Evolutionary conservation across 805 yeast genomes (phyloP).

Genomic region (Candida berthetii): DNA sequence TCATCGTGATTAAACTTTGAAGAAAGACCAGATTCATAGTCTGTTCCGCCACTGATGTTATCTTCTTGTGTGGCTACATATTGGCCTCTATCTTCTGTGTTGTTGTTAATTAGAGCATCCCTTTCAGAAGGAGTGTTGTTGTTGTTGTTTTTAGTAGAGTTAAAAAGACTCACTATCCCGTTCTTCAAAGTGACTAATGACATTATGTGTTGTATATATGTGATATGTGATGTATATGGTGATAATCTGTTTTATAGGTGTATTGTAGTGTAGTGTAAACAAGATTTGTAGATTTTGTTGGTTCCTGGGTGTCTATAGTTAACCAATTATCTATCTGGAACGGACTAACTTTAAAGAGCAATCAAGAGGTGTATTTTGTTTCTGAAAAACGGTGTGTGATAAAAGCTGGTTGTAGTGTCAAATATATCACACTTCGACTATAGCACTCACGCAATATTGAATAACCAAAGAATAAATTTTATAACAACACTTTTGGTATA

Average conservation of each 20-base stretch:
- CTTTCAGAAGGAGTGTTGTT: not conserved
- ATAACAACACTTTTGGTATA: too few relatives aligned
- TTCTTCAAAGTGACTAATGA: conserved; percentile 19
- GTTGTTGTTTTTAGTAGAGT: not conserved
- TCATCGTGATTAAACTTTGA: conserved; percentile 5
- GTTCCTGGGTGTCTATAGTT: too few relatives aligned
- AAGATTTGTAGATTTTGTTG: too few relatives aligned
- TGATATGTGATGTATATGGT: not conserved
- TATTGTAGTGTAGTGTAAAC: too few relatives aligned
- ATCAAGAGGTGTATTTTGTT: too few relatives aligned
- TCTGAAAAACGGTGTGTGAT: too few relatives aligned
- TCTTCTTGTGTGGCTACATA: conserved; percentile 5
- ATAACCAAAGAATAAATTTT: too few relatives aligned
- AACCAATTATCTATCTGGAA: too few relatives aligned
- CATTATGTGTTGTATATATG: conserved; percentile 8
- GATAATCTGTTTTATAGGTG: not conserved
- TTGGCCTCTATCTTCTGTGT: conserved; percentile 7
- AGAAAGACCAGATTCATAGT: not conserved
- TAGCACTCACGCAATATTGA: too few relatives aligned
- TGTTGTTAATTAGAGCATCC: not conserved
- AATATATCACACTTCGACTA: too few relatives aligned
- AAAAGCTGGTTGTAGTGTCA: too few relatives aligned
- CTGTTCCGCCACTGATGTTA: not conserved
- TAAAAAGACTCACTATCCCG: conserved; percentile 13
- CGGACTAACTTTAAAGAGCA: too few relatives aligned